These are phyloP conservation scores for Nitzschia sp. DNA, from an alignment of 108 stramenopile genomes.

Conservation along the genomic window DNA sequence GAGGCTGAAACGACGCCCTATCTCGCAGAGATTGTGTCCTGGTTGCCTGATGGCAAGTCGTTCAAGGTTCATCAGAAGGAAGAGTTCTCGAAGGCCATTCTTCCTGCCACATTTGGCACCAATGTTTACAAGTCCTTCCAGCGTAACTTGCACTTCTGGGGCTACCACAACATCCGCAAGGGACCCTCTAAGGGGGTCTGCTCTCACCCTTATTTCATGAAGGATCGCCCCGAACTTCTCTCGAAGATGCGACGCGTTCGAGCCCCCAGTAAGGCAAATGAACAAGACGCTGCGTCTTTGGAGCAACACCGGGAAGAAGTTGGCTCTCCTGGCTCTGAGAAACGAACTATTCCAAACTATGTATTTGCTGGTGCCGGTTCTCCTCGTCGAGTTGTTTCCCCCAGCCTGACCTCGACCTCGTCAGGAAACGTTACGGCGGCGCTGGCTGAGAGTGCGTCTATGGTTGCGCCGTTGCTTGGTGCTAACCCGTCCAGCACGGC, in stretches of 20 bases:
- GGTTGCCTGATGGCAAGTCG: conserved; percentile 55
- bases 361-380: background rate
- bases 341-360: background rate
- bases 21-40: conserved; percentile 38
- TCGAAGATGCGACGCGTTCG: conserved; percentile 23
- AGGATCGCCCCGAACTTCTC: conserved; percentile 20
- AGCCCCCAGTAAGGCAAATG: conserved; percentile 4
- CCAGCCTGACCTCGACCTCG: background rate
- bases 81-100: conserved; percentile 47
- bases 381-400: background rate
- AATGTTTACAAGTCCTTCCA: conserved; percentile 69
- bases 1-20: background rate
- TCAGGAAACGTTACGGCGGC: background rate
- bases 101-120: conserved; percentile 49
- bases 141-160: conserved; percentile 57
- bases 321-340: background rate
- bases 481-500: background rate
- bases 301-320: background rate
- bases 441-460: background rate
- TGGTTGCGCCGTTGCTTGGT: background rate
- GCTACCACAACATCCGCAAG: conserved; percentile 44
- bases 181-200: conserved; percentile 58
- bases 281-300: background rate
- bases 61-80: conserved; percentile 71
- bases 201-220: conserved; percentile 27